Evolutionary conservation across 169 alveolate genomes (phyloP).

Genomic region (Neospora caninum): DNA sequence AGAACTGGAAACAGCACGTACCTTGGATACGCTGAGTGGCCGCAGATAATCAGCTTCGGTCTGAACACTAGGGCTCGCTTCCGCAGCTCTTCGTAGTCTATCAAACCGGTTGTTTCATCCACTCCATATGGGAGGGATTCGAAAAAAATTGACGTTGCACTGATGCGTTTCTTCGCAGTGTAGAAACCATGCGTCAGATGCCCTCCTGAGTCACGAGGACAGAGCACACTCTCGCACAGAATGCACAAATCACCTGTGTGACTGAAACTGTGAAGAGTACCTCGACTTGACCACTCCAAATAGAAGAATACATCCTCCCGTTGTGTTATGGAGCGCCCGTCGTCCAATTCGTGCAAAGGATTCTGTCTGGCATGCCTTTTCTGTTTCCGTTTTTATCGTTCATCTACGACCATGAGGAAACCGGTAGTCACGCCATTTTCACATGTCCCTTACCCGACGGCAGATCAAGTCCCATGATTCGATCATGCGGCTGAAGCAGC

Average conservation of each 20-base stretch:
- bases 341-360: no score
- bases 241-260: background rate
- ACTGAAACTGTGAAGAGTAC: background rate
- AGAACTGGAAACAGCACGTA: background rate
- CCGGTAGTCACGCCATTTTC: no score
- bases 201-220: slow-evolving; percentile 47
- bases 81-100: slow-evolving; percentile 93
- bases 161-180: slow-evolving; percentile 89
- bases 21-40: slow-evolving; percentile 79
- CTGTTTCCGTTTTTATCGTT: no score
- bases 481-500: slow-evolving; percentile 93
- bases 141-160: slow-evolving; percentile 94
- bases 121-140: slow-evolving; percentile 93
- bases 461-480: slow-evolving; percentile 96
- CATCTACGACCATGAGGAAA: no score
- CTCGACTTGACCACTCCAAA: no score
- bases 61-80: slow-evolving; percentile 81
- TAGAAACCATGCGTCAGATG: slow-evolving; percentile 91
- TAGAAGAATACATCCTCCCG: no score
- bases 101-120: slow-evolving; percentile 88
- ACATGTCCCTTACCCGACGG: slow-evolving; percentile 91
- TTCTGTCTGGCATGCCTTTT: no score
- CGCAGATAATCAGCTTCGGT: slow-evolving; percentile 86
- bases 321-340: no score
- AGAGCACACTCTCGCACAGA: background rate